Evolutionary conservation across 2,329 filamentous ascomycete genomes (phyloP).

Genomic region (Talaromyces amestolkiae): DNA sequence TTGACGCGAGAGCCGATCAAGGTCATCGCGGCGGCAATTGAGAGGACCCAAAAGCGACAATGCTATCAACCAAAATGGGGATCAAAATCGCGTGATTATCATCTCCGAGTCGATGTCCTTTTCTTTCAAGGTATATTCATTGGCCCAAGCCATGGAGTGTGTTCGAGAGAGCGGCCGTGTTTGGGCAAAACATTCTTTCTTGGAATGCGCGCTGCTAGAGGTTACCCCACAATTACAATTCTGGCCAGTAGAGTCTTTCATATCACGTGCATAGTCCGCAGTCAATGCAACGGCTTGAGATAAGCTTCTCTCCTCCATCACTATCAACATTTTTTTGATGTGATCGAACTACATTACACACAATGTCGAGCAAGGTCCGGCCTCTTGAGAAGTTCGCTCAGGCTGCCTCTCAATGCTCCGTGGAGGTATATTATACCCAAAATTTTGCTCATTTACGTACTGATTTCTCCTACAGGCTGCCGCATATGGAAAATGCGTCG

Average conservation of each 20-base stretch:
- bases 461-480: conserved; percentile 60
- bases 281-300: not conserved
- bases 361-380: conserved; percentile 52
- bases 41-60: conserved; percentile 4
- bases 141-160: not conserved
- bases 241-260: not conserved
- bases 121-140: not conserved
- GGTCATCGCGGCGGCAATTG: conserved; percentile 38
- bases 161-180: conserved; percentile 19
- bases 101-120: not conserved
- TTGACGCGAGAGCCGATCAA: conserved; percentile 39
- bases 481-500: conserved; percentile 85
- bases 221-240: not conserved
- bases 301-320: not conserved
- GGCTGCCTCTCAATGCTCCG: conserved; percentile 63
- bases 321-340: not conserved
- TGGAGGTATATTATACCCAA: conserved; percentile 52
- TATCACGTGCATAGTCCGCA: not conserved
- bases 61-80: conserved; percentile 11
- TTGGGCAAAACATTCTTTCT: conserved; percentile 21
- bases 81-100: not conserved
- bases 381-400: conserved; percentile 69
- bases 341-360: conserved; percentile 22
- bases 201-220: conserved; percentile 2
- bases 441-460: not conserved